A percentile compares a stretch with the other conserved stretches of the same genome.
These are phyloP conservation scores for Physcia stellaris DNA, from an alignment of 495 filamentous ascomycete species.

Conservation along the genomic window DNA sequence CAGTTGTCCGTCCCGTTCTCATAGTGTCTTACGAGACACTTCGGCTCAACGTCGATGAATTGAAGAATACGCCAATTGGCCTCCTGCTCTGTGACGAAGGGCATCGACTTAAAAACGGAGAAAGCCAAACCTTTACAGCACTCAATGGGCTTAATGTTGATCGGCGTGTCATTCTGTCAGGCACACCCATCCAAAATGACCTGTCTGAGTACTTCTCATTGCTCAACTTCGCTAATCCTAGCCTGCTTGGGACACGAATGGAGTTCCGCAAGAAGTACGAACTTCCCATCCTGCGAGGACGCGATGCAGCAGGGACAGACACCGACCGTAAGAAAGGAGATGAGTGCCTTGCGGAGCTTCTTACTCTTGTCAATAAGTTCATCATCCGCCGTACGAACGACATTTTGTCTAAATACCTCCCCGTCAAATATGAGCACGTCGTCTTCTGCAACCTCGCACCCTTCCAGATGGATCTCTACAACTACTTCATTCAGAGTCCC, in stretches of 20 bases:
- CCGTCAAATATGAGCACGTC: constrained; percentile 98
- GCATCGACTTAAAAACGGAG: constrained; percentile 95
- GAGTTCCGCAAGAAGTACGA: constrained; percentile 96
- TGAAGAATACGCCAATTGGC: constrained; percentile 77
- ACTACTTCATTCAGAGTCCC: constrained; percentile 90
- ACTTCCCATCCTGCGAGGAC: constrained; percentile 79
- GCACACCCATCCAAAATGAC: constrained; percentile 97
- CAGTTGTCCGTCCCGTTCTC: constrained; percentile 92
- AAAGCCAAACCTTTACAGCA: constrained; percentile 85
- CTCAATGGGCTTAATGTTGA: constrained; percentile 83
- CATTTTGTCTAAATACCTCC: constrained; percentile 93
- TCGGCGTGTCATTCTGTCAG: constrained; percentile 85
- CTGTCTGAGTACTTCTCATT: constrained; percentile 94
- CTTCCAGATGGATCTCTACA: constrained; percentile 89
- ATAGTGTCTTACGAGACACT: constrained; percentile 98
- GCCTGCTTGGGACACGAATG: constrained; percentile 70
- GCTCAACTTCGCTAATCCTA: constrained; percentile 93
- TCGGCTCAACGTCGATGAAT: constrained; percentile 75
- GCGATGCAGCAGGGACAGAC: constrained; percentile 82
- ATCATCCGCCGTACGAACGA: constrained; percentile 98
- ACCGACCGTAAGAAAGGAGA: constrained; percentile 73
- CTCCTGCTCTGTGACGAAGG: constrained; percentile 97
- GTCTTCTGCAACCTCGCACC: constrained; percentile 96
- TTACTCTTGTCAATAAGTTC: constrained; percentile 87
- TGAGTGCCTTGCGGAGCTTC: constrained; percentile 67